Evolutionary conservation across 768 basidiomycete genomes (phyloP).

Genomic region (Rhodotorula graminis): DNA sequence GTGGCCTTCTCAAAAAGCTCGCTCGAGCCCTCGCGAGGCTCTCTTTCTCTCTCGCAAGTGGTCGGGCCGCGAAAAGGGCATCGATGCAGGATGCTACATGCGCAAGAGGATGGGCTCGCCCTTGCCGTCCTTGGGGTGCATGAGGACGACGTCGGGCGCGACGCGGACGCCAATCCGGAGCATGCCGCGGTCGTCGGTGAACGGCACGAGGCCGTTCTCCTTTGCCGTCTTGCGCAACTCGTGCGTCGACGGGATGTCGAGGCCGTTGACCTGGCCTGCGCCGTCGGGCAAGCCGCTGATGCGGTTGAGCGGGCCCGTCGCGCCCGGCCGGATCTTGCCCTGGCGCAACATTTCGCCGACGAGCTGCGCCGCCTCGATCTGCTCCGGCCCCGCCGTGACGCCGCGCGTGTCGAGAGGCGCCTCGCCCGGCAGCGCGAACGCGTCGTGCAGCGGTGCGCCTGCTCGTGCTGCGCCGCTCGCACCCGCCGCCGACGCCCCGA

Average conservation of each 20-base stretch:
- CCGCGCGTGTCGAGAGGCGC: neutral
- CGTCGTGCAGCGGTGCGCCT: neutral
- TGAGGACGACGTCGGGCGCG: neutral
- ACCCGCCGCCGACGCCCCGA: neutral
- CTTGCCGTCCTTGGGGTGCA: conserved; percentile 8
- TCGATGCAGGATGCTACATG: neutral
- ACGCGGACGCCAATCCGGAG: neutral
- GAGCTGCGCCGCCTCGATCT: neutral
- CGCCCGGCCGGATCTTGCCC: neutral
- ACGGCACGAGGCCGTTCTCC: neutral
- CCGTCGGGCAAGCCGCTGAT: neutral
- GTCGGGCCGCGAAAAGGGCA: no score
- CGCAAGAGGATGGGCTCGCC: neutral
- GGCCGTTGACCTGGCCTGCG: neutral
- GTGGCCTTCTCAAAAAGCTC: no score
- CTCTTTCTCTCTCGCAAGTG: no score
- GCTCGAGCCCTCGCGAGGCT: no score
- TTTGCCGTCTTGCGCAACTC: neutral
- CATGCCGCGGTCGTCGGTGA: conserved; percentile 1
- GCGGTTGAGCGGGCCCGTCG: neutral
- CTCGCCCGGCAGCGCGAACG: neutral
- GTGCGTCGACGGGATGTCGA: neutral
- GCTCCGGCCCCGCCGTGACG: neutral
- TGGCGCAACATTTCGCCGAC: neutral
- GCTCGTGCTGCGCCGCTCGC: neutral